phyloP scores from a whole-genome alignment of 2,329 filamentous ascomycete genomes.

The Xylaria sp. region DNA sequence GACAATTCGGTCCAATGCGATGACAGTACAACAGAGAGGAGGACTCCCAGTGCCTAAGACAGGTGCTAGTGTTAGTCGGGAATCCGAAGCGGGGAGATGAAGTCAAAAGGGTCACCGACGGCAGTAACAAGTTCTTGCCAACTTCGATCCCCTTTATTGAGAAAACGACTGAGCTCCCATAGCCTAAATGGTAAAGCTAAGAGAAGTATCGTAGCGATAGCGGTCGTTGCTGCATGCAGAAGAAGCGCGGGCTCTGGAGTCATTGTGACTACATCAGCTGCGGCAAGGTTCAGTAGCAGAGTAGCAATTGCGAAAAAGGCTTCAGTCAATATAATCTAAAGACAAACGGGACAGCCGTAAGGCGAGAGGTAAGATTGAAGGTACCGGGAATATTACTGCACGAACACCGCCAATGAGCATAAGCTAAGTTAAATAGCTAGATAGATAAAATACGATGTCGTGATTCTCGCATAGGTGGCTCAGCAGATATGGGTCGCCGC shows the following conservation, averaged over 20 bases:
- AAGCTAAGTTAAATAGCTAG: background rate
- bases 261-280: background rate
- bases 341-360: background rate
- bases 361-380: background rate
- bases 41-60: background rate
- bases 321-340: background rate
- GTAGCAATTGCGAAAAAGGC: background rate
- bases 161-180: background rate
- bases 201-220: background rate
- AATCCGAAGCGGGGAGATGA: background rate
- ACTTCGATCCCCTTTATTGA: background rate
- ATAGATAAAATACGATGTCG: too few relatives aligned
- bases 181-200: background rate
- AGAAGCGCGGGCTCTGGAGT: background rate
- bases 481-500: background rate
- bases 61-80: background rate
- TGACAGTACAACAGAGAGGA: background rate
- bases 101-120: background rate
- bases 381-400: background rate
- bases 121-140: conserved; percentile 1
- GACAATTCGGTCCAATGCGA: background rate
- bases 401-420: background rate
- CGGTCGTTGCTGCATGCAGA: background rate
- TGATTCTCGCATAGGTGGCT: too few relatives aligned
- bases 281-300: background rate